Evolutionary conservation across 768 basidiomycete species (phyloP), one percentile per base, ranked within the genome.

Genomic region (Flagelloscypha sp.): DNA sequence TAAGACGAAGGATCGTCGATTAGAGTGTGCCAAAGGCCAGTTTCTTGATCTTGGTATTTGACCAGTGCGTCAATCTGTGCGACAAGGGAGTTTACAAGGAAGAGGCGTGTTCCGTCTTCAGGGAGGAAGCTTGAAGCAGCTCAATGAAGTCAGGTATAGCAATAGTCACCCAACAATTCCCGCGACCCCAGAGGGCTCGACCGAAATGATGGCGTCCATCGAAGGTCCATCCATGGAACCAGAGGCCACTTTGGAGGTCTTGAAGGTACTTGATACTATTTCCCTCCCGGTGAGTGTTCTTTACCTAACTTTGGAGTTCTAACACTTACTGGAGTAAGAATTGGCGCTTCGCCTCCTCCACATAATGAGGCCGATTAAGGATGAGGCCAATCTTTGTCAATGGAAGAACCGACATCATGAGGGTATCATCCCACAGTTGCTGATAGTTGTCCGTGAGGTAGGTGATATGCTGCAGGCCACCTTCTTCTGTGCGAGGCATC

Each of bases 371-470:
- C 19, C 68, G 55, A 24, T 62, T 54, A n/a, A 74, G 57, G n/a
- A 74, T 60, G 22, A 73, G 47, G 3, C 72, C 72, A 28, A 74
- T 73, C 50, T 73, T 74, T 7, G 72, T 54, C 22, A 76, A 53
- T 7, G 73, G 72, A n/a, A 74, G 55, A 10, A 74, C 71, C 17
- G 61, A 58, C 70, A 74, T 74, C 70, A 73, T 72, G 40, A 74
- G 52, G 2, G 72, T 74, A 48, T 76, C 73, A 47, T 74, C 70
- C 72, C 72, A 72, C 5, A 72, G 47, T 40, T 74, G 70, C 38
- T 70, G 62, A 42, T 57, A 33, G 47, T 72, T 63, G 27, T 55
- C 52, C 16, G 50, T 53, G 19, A 60, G 49, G 46, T 64, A 68
- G 9, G 68, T 70, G 37, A 64, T 68, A 41, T 72, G 70, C 43